A percentile compares a stretch with the other conserved stretches of the same genome.
phyloP scores from a whole-genome alignment of 768 basidiomycete species.

The Pleurotus giganteus region DNA sequence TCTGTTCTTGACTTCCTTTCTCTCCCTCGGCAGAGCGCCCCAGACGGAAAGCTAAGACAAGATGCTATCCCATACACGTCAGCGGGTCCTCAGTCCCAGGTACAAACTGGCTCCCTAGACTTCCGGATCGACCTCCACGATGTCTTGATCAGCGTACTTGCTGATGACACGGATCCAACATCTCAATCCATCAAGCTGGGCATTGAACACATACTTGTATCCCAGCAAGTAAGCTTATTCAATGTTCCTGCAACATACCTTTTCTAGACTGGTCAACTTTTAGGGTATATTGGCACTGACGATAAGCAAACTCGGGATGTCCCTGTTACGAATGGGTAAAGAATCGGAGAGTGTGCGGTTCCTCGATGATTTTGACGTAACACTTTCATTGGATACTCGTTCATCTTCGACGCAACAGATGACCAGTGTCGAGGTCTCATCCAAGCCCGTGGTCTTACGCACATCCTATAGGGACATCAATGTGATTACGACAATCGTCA shows the following conservation, averaged over 20 bases:
- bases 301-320: slow-evolving; percentile 87
- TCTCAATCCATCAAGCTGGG: slow-evolving; percentile 85
- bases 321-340: slow-evolving; percentile 83
- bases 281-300: slow-evolving; percentile 82
- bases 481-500: slow-evolving; percentile 82
- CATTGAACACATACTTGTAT: slow-evolving; percentile 82
- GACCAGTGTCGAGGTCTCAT: slow-evolving; percentile 78
- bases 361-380: slow-evolving; percentile 88
- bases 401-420: slow-evolving; percentile 65
- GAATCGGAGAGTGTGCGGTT: slow-evolving; percentile 83
- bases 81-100: slow-evolving; percentile 13
- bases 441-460: slow-evolving; percentile 85
- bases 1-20: slow-evolving; percentile 86
- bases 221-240: slow-evolving; percentile 70
- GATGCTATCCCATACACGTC: slow-evolving; percentile 7
- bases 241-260: not conserved
- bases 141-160: slow-evolving; percentile 84
- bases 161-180: slow-evolving; percentile 73
- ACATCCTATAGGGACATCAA: slow-evolving; percentile 95
- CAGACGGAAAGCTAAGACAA: slow-evolving; percentile 5
- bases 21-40: slow-evolving; percentile 23
- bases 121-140: slow-evolving; percentile 89
- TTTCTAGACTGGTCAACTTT: not conserved
- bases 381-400: slow-evolving; percentile 85
- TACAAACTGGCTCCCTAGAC: slow-evolving; percentile 32